Evolutionary conservation across 192 early-diverging fungal species (phyloP).

Genomic region (Gamsiella multidivaricata): DNA sequence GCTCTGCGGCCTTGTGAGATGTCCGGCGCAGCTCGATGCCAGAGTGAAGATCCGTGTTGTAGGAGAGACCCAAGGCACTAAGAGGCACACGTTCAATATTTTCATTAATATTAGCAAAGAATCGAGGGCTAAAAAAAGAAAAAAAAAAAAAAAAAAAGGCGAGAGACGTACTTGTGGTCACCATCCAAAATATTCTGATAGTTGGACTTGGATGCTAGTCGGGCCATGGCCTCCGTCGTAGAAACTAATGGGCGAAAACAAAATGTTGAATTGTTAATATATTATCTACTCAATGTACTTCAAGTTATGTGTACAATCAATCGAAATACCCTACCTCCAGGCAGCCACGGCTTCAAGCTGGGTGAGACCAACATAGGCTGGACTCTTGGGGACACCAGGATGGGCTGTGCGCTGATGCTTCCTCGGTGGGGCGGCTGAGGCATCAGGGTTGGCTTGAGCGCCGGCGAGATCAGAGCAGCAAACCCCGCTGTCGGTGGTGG

Average conservation of each 20-base stretch:
- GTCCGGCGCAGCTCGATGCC: slow-evolving; percentile 86
- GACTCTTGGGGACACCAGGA: slow-evolving; percentile 26
- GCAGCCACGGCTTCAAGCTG: slow-evolving; percentile 56
- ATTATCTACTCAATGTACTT: no score
- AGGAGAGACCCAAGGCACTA: slow-evolving; percentile 77
- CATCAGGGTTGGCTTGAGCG: slow-evolving; percentile 41
- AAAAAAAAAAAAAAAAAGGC: background rate
- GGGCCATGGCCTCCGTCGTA: slow-evolving; percentile 47
- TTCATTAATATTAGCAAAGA: no score
- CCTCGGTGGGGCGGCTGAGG: slow-evolving; percentile 46
- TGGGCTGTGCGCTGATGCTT: slow-evolving; percentile 33
- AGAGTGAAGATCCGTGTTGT: slow-evolving; percentile 78
- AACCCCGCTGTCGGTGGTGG: slow-evolving; percentile 20
- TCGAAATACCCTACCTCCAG: slow-evolving; percentile 19
- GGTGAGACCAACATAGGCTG: slow-evolving; percentile 59
- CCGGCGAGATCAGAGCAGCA: slow-evolving; percentile 20
- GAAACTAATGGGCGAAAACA: slow-evolving; percentile 26
- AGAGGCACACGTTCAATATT: no score
- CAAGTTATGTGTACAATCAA: no score
- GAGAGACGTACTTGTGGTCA: slow-evolving; percentile 74
- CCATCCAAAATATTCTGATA: slow-evolving; percentile 92
- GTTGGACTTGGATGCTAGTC: slow-evolving; percentile 69
- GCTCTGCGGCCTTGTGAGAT: slow-evolving; percentile 95
- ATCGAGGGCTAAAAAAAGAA: background rate
- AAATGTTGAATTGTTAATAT: background rate